Evolutionary conservation across 176 grass and related monocot species (phyloP), one percentile per base, ranked within the genome.

Genomic region (Carex pumila): DNA sequence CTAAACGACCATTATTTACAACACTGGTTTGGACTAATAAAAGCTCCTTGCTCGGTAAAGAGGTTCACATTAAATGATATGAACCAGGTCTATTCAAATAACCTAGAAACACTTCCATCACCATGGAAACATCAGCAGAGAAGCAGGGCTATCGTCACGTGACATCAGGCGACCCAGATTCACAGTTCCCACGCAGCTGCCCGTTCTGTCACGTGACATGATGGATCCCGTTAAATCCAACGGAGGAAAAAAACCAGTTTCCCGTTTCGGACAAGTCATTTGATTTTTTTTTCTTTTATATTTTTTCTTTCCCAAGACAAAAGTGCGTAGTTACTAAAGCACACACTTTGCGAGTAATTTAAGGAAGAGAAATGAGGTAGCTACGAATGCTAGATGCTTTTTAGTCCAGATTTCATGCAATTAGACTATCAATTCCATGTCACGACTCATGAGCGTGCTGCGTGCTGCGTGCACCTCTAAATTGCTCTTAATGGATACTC

Each of bases 211-310:
- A 80, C 57, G 84, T 56, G 57, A 65, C 59, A 43, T 11, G 19
- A 61, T 53, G 53, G n/a, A 74, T 50, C 21, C 30, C 68, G 68
- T 85, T 67, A 71, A 18, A 84, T 39, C 81, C 12, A 36, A 84
- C 45, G 45, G 18, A 53, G 43, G 5, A n/a, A 15, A 58, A 29
- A 47, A 10, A 30, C 32, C 70, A 19, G 10, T 43, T 81, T 81
- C 4, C 78, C 79, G 57, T 81, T 81, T 81, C 12, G 79, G 79
- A 18, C 15, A 62, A 63, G 55, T 81, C 50, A 12, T 18, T 39
- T 57, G 59, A 39, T 63, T 11, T 50, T 50, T 7, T 9, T 45
- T 49, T 49, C 7, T 9, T 10, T 49, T 49, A 2, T 49, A 49
- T 7, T 7, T 49, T 50, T 50, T 50, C 47, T 50, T 50, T 50